These are phyloP conservation scores for Leccinum ochraceum DNA, from an alignment of 768 basidiomycete species.

Conservation along the genomic window DNA sequence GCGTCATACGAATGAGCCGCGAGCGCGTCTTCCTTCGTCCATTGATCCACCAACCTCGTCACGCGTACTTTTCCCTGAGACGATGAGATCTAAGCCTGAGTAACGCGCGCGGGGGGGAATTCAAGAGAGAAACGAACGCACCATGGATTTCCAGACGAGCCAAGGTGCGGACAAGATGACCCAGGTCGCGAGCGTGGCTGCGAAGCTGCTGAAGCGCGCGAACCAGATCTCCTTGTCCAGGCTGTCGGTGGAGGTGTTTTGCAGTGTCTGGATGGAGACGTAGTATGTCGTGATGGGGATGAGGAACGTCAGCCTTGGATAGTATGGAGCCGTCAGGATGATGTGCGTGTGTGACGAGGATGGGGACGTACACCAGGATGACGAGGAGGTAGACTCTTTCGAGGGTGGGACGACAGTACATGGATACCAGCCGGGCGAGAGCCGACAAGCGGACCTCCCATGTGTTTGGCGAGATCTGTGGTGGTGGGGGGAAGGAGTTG, in stretches of 20 bases:
- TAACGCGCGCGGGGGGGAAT: background rate
- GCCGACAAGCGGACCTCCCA: conserved; percentile 46
- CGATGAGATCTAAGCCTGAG: background rate
- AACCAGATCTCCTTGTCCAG: conserved; percentile 30
- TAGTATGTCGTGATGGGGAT: conserved; percentile 43
- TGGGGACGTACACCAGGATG: conserved; percentile 39
- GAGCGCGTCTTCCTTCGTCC: conserved; percentile 42
- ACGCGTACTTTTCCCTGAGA: conserved; percentile 46
- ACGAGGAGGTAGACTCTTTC: conserved; percentile 45
- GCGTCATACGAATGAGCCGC: conserved; percentile 22
- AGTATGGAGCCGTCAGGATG: conserved; percentile 1
- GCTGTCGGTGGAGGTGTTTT: background rate
- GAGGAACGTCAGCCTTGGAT: conserved; percentile 38
- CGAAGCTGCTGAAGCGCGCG: conserved; percentile 39
- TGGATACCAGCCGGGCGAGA: conserved; percentile 38
- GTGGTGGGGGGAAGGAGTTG: background rate
- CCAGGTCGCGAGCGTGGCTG: conserved; percentile 38
- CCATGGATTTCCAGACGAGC: conserved; percentile 47
- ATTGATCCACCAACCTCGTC: conserved; percentile 37
- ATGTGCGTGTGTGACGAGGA: background rate
- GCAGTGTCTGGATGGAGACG: conserved; percentile 27
- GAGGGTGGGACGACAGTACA: conserved; percentile 44
- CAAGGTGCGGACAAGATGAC: conserved; percentile 44
- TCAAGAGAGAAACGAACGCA: conserved; percentile 5
- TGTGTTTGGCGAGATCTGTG: conserved; percentile 42